Conservation (phyloP, 768 basidiomycete species). For the Lentinula lateritia region DNA sequence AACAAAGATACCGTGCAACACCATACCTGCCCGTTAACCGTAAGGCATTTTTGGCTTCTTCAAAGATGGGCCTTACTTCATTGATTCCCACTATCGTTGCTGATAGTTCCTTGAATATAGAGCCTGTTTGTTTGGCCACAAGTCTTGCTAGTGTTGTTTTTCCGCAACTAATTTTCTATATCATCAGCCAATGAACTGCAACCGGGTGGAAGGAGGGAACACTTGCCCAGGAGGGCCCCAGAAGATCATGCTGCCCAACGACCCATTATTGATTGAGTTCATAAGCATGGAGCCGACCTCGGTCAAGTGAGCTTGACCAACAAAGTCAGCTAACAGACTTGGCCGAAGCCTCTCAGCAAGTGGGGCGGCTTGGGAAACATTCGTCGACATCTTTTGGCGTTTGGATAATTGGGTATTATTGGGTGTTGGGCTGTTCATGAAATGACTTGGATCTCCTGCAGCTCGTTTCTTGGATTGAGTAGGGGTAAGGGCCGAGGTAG, state of each 20-base stretch:
- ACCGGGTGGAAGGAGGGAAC: not conserved
- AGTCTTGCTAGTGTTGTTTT: slow-evolving; percentile 76
- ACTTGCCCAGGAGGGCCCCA: slow-evolving; percentile 73
- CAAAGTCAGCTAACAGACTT: slow-evolving; percentile 52
- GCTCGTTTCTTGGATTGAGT: slow-evolving; percentile 13
- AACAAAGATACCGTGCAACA: not conserved
- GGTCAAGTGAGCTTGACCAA: slow-evolving; percentile 67
- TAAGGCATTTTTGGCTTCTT: slow-evolving; percentile 66
- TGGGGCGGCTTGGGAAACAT: slow-evolving; percentile 36
- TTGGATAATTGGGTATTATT: slow-evolving; percentile 5
- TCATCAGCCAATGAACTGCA: not conserved
- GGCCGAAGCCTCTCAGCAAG: slow-evolving; percentile 75
- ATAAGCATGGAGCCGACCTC: slow-evolving; percentile 53
- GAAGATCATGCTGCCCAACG: slow-evolving; percentile 55
- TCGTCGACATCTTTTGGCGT: slow-evolving; percentile 16
- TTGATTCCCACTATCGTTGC: slow-evolving; percentile 65
- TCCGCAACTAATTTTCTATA: slow-evolving; percentile 40
- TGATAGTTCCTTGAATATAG: slow-evolving; percentile 70
- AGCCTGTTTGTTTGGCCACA: slow-evolving; percentile 52
- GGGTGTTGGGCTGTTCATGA: not conserved
- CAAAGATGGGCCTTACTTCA: slow-evolving; percentile 69
- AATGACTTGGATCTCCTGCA: slow-evolving; percentile 1
- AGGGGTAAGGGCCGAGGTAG: not conserved
- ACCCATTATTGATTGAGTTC: slow-evolving; percentile 42
- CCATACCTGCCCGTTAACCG: slow-evolving; percentile 58